Percentiles rank a stretch among this genome's conserved stretches.
phyloP scores from a whole-genome alignment of 345 rosid genomes.

The Zanthoxylum bungeanum region DNA sequence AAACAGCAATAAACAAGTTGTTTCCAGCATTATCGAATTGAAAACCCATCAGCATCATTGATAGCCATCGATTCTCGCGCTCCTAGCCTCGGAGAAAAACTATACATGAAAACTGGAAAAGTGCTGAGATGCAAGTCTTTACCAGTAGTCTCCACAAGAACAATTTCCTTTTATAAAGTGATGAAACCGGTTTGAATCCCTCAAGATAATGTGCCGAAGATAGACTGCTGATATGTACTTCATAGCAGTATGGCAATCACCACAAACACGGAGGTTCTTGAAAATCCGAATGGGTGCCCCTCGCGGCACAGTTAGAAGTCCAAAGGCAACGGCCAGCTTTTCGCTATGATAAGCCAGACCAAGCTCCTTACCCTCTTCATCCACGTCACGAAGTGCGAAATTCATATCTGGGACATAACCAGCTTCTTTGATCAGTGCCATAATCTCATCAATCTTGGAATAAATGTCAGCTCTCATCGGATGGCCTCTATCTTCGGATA shows the following conservation, averaged over 20 bases:
- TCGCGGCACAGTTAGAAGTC: conserved; percentile 46
- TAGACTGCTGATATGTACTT: conserved; percentile 62
- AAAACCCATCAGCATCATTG: too few species aligned
- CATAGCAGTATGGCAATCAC: conserved; percentile 90
- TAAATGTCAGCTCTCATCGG: conserved; percentile 60
- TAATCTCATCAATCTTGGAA: conserved; percentile 65
- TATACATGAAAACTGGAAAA: conserved; percentile 17
- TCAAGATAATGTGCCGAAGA: conserved; percentile 58
- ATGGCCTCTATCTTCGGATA: conserved; percentile 78
- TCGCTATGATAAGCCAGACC: conserved; percentile 91
- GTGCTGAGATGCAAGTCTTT: conserved; percentile 16
- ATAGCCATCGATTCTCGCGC: not conserved
- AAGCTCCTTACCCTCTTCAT: conserved; percentile 67
- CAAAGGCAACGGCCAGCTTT: conserved; percentile 85
- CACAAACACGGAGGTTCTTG: conserved; percentile 91
- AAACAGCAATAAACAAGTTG: too few species aligned
- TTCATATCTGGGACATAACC: conserved; percentile 74
- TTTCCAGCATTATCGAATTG: too few species aligned
- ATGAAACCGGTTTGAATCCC: conserved; percentile 93
- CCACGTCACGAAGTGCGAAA: conserved; percentile 75
- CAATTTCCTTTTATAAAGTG: conserved; percentile 79
- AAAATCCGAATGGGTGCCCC: conserved; percentile 74
- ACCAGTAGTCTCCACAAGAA: conserved; percentile 97
- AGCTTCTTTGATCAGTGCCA: conserved; percentile 60
- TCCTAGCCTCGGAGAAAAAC: not conserved